Percentiles rank a stretch among this genome's conserved stretches.
Conservation (phyloP, 2,329 filamentous ascomycete genomes). For the Aspergillus texensis region DNA sequence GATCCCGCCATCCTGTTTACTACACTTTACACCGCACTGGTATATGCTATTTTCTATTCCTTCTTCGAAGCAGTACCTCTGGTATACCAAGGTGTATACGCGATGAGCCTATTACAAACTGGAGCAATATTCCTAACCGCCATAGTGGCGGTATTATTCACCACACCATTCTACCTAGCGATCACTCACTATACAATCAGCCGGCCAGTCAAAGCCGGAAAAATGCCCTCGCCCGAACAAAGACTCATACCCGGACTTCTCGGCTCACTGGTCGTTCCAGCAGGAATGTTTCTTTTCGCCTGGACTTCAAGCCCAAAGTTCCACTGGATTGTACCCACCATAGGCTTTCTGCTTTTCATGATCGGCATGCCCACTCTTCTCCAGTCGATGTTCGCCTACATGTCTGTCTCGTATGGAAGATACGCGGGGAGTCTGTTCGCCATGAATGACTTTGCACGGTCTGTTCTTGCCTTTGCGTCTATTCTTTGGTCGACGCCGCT, state of each 20-base stretch:
- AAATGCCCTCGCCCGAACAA: not conserved
- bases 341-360: not conserved
- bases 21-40: not conserved
- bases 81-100: not conserved
- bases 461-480: not conserved
- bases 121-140: not conserved
- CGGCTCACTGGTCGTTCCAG: not conserved
- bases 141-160: not conserved
- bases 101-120: not conserved
- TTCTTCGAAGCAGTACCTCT: constrained; percentile 8
- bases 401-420: not conserved
- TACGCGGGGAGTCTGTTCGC: not conserved
- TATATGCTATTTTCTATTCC: constrained; percentile 4
- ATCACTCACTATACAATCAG: not conserved
- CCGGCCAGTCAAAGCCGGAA: not conserved
- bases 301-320: not conserved
- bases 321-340: not conserved
- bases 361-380: not conserved
- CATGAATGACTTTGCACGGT: not conserved
- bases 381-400: not conserved
- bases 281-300: not conserved
- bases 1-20: not conserved
- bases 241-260: not conserved
- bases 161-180: not conserved
- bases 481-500: not conserved